These are phyloP conservation scores for Sugiyamaella smithiae DNA, from an alignment of 805 yeast genomes.

Conservation along the genomic window DNA sequence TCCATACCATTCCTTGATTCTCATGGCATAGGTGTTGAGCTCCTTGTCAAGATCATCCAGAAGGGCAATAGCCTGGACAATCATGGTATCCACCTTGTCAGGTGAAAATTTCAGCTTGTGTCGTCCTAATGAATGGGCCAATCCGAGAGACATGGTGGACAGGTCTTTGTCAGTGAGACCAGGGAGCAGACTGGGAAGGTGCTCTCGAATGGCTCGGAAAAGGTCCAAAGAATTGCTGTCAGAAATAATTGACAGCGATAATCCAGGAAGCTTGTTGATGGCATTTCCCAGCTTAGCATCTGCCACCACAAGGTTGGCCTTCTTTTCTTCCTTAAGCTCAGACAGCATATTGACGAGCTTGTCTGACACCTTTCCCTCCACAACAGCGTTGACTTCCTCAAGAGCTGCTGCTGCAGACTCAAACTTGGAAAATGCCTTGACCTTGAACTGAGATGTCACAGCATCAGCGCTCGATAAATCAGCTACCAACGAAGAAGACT, in stretches of 20 bases:
- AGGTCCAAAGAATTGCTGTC: slow-evolving; percentile 95
- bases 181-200: slow-evolving; percentile 89
- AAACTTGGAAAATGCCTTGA: slow-evolving; percentile 94
- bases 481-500: slow-evolving; percentile 66
- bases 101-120: slow-evolving; percentile 96
- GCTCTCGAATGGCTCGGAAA: slow-evolving; percentile 92
- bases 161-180: slow-evolving; percentile 84
- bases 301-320: slow-evolving; percentile 85
- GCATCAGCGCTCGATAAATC: slow-evolving; percentile 81
- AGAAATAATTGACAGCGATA: slow-evolving; percentile 82
- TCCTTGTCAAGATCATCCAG: slow-evolving; percentile 97
- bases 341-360: slow-evolving; percentile 69
- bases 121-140: slow-evolving; percentile 98
- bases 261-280: slow-evolving; percentile 83
- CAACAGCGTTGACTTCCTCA: slow-evolving; percentile 88
- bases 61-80: slow-evolving; percentile 96
- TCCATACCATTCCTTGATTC: slow-evolving; percentile 99
- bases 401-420: slow-evolving; percentile 92
- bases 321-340: slow-evolving; percentile 44
- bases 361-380: slow-evolving; percentile 90
- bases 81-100: slow-evolving; percentile 98
- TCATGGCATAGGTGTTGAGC: slow-evolving; percentile 96
- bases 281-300: slow-evolving; percentile 96
- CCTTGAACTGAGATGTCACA: slow-evolving; percentile 81
- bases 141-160: slow-evolving; percentile 94